phyloP scores from a whole-genome alignment of 805 yeast species.

The Wickerhamomyces sydowiorum region DNA sequence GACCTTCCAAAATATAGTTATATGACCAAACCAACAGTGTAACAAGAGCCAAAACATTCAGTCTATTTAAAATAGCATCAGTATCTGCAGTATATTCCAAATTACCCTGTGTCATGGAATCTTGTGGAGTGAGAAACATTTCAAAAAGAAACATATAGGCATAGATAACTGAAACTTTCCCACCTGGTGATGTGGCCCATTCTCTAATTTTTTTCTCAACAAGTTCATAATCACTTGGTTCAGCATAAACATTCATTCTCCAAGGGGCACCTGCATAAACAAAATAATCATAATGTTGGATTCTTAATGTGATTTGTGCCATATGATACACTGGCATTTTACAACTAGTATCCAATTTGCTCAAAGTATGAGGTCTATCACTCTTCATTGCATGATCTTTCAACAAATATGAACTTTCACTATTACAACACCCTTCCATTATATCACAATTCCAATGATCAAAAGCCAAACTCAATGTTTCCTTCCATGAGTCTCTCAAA shows the following conservation, averaged over 20 bases:
- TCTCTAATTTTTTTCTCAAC: constrained; percentile 44
- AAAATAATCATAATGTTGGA: constrained; percentile 73
- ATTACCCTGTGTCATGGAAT: constrained; percentile 33
- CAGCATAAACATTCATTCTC: constrained; percentile 65
- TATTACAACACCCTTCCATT: constrained; percentile 26
- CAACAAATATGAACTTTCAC: constrained; percentile 17
- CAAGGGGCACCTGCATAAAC: constrained; percentile 80
- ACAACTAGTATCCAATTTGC: constrained; percentile 42
- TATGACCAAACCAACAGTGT: constrained; percentile 44
- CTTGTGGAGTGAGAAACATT: constrained; percentile 52
- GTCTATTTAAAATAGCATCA: constrained; percentile 40
- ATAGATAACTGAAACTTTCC: constrained; percentile 51
- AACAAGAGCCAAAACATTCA: constrained; percentile 28
- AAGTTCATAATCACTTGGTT: constrained; percentile 41
- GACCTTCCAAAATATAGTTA: constrained; percentile 41
- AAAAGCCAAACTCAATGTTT: constrained; percentile 59
- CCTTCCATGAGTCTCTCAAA: constrained; percentile 57
- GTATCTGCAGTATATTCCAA: constrained; percentile 44
- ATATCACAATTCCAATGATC: constrained; percentile 61
- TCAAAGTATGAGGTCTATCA: constrained; percentile 15
- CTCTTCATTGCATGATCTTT: constrained; percentile 10
- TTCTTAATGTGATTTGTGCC: constrained; percentile 65
- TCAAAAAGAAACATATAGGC: constrained; percentile 59
- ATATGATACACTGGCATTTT: constrained; percentile 66
- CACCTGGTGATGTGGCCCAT: constrained; percentile 45